Evolutionary conservation across 2,329 filamentous ascomycete species (phyloP).

Genomic region (Phyllosticta citrichinensis): DNA sequence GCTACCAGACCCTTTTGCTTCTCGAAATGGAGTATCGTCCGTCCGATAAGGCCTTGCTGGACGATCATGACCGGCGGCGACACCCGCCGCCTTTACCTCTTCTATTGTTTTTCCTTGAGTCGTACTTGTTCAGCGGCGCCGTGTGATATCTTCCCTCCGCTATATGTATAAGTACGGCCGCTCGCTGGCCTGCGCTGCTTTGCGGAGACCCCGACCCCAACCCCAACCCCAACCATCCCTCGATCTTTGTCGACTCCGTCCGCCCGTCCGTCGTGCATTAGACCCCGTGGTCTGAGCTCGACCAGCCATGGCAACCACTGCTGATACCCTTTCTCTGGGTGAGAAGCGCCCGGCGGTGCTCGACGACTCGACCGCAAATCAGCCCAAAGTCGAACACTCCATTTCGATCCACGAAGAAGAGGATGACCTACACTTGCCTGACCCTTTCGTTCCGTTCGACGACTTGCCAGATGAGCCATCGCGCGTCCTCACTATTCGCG

Average conservation of each 20-base stretch:
- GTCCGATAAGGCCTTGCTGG: not conserved
- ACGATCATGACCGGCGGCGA: not conserved
- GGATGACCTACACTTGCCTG: constrained; percentile 16
- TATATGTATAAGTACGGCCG: too few species aligned
- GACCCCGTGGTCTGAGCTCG: too few species aligned
- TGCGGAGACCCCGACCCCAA: too few species aligned
- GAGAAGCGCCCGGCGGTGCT: constrained; percentile 25
- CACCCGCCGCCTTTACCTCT: not conserved
- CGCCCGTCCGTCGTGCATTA: too few species aligned
- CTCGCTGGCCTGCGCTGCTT: too few species aligned
- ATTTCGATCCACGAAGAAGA: constrained; percentile 19
- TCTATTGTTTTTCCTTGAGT: not conserved
- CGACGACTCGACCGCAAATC: constrained; percentile 16
- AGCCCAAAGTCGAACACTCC: constrained; percentile 15
- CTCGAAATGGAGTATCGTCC: not conserved
- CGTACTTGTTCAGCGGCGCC: not conserved
- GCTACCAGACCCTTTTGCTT: not conserved
- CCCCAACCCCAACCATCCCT: too few species aligned
- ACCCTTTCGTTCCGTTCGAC: constrained; percentile 34
- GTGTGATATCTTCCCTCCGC: too few species aligned
- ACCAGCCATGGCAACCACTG: not conserved
- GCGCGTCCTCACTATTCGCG: constrained; percentile 45
- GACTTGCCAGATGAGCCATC: constrained; percentile 35
- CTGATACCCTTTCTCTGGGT: constrained; percentile 14
- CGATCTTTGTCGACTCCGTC: too few species aligned